Base-by-base conservation (phyloP, 2,329 filamentous ascomycete genomes). In the Paecilomyces fulvus region DNA sequence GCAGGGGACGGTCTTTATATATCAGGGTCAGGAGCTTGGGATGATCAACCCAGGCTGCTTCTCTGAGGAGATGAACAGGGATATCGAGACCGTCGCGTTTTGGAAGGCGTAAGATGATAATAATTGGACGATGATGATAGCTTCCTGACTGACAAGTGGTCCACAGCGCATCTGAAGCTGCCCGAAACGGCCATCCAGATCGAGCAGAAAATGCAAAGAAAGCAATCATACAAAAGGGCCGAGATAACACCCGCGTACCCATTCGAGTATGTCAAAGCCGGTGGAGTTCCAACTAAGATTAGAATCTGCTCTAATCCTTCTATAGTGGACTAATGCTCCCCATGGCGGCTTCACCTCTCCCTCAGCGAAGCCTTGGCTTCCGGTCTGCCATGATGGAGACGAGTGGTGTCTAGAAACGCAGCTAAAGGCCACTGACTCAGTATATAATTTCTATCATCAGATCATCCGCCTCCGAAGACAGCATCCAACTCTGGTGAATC, bases 351-450 rank as follows among this genome's bases (percentile, higher is more conserved):
- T 63, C 55, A 59, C 56, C 11, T 54, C 53, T 31, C 56, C 56
- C 9, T 58, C 55, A 14, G 56, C 52, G n/a, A 52, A 63, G 30
- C 83, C 85, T 1, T 89, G 86, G 86, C 87, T 88, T 78, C 76
- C 78, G 20, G 78, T 82, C 30, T 82, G 86, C 64, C 79, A 83
- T 59, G 79, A 82, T 63, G 83, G 82, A 65, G 65, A 66, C 2
- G 67, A 75, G 28, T 76, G 84, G 72, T 89, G 89, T 64, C 83
- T 81, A 30, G 77, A 75, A 0, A 61, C 72, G 6, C 65, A 69
- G 46, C 55, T 56, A 20, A 33, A 55, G 23, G 58, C 62, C 51
- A 55, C 57, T 1, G 55, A 58, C 11, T 82, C 79, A 11, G 78
- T 85, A 20, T 79, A 83, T 63, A 69, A 74, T 52, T 85, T 82